Conservation (phyloP, 1,139 yeast species). For the Waltiozyma sp. region DNA sequence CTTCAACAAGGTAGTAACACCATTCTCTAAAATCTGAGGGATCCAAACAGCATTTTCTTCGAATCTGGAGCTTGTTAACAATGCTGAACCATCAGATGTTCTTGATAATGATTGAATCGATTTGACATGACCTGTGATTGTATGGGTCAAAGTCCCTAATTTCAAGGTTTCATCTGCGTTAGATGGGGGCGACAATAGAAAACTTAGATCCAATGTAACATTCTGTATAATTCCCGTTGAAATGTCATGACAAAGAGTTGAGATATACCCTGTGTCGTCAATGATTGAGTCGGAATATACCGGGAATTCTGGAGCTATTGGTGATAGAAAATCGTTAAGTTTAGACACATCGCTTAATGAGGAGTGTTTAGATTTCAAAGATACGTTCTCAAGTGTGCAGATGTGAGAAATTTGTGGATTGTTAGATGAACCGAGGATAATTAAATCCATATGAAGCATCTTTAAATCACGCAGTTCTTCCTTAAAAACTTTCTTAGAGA, state of each 20-base stretch:
- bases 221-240: slow-evolving; percentile 36
- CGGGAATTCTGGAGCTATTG: slow-evolving; percentile 20
- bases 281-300: slow-evolving; percentile 23
- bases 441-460: slow-evolving; percentile 43
- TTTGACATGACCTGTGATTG: slow-evolving; percentile 78
- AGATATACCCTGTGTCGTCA: slow-evolving; percentile 22
- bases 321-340: slow-evolving; percentile 10
- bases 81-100: slow-evolving; percentile 49
- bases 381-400: slow-evolving; percentile 34
- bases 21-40: slow-evolving; percentile 22
- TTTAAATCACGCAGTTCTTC: slow-evolving; percentile 18
- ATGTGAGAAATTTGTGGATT: not conserved
- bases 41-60: slow-evolving; percentile 58
- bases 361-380: slow-evolving; percentile 32
- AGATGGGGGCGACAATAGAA: slow-evolving; percentile 13
- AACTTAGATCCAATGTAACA: slow-evolving; percentile 29
- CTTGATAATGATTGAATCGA: slow-evolving; percentile 59
- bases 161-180: slow-evolving; percentile 6
- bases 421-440: not conserved
- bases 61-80: slow-evolving; percentile 41
- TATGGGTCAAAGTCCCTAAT: slow-evolving; percentile 28
- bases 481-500: slow-evolving; percentile 11
- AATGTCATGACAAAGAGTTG: slow-evolving; percentile 39
- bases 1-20: slow-evolving; percentile 20
- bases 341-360: slow-evolving; percentile 21